These are phyloP conservation scores for Camellia oleifera DNA, from an alignment of 179 eudicot genomes.

Conservation along the genomic window DNA sequence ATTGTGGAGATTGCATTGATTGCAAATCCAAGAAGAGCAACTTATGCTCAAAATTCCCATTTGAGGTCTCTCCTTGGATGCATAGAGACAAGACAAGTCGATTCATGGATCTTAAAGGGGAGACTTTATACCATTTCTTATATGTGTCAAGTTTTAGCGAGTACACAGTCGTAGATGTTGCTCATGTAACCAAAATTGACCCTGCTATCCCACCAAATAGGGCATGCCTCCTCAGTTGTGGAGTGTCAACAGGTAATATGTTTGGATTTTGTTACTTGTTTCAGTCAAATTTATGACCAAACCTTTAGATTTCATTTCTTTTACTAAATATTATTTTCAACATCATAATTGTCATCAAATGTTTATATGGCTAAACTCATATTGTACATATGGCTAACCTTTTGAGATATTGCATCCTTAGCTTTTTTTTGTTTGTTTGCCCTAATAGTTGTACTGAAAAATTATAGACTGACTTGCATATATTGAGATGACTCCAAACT, in stretches of 20 bases:
- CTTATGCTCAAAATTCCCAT: slow-evolving; percentile 61
- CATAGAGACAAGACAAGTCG: slow-evolving; percentile 77
- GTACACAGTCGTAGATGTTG: slow-evolving; percentile 76
- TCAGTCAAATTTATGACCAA: background rate
- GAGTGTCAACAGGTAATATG: slow-evolving; percentile 78
- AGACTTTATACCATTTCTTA: slow-evolving; percentile 58
- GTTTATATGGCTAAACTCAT: background rate
- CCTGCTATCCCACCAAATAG: slow-evolving; percentile 61
- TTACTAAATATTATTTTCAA: background rate
- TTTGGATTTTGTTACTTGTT: background rate
- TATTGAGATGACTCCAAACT: background rate
- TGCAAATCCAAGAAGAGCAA: slow-evolving; percentile 83
- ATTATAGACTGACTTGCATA: background rate
- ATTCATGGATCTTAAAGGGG: slow-evolving; percentile 72
- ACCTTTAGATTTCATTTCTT: background rate
- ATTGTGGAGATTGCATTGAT: slow-evolving; percentile 75
- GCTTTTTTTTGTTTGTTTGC: background rate
- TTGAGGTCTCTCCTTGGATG: slow-evolving; percentile 56
- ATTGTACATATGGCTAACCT: background rate
- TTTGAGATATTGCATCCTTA: background rate
- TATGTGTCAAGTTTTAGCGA: slow-evolving; percentile 74
- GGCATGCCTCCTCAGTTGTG: slow-evolving; percentile 93
- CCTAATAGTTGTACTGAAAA: background rate
- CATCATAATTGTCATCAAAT: background rate
- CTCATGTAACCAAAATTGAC: slow-evolving; percentile 58